phyloP scores from a whole-genome alignment of 345 rosid genomes.

The Sapria himalayana region DNA sequence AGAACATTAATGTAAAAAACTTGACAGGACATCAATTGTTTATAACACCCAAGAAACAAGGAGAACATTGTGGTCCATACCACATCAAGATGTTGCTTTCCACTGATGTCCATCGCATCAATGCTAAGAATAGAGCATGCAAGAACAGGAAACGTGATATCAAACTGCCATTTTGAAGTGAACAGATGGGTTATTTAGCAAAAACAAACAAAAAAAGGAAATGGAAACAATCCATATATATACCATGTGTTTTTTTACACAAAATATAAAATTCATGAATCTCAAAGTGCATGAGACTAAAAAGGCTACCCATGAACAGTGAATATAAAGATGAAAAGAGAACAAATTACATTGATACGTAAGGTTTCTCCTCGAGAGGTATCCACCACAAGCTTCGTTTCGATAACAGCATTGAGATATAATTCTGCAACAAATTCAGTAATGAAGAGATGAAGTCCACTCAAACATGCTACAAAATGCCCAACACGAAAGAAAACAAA shows the following conservation, averaged over 20 bases:
- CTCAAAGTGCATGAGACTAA: no score
- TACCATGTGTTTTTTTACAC: no score
- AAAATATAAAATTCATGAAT: no score
- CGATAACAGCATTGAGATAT: conserved; percentile 64
- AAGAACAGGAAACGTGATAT: conserved; percentile 74
- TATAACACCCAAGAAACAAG: neutral
- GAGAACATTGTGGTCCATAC: conserved; percentile 20
- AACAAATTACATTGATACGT: conserved; percentile 52
- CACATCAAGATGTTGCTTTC: conserved; percentile 92
- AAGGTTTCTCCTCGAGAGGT: conserved; percentile 85
- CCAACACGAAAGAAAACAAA: no score
- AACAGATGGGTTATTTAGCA: no score
- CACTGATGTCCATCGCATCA: conserved; percentile 96
- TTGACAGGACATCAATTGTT: neutral
- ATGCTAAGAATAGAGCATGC: conserved; percentile 85
- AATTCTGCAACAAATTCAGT: conserved; percentile 44
- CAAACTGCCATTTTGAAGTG: conserved; percentile 63
- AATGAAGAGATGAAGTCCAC: no score
- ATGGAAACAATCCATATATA: no score
- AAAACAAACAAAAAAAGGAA: no score
- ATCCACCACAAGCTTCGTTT: conserved; percentile 88
- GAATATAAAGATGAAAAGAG: no score
- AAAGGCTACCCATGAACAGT: no score
- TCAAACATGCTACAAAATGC: no score
- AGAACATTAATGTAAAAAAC: no score